These are phyloP conservation scores for Glycine soja DNA, from an alignment of 306 rosid genomes.

Conservation along the genomic window DNA sequence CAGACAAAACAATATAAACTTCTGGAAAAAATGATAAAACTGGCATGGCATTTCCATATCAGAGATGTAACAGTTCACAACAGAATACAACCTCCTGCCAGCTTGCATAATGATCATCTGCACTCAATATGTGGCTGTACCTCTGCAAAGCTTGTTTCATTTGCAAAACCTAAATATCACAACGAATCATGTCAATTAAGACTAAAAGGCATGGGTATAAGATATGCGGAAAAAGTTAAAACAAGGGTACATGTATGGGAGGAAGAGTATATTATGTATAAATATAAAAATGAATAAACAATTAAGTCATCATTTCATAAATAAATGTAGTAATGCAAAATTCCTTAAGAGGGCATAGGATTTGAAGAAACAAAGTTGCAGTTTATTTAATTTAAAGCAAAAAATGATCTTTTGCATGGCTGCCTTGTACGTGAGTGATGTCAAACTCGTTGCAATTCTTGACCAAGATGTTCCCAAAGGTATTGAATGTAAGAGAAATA, in stretches of 20 bases:
- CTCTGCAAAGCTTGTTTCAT: constrained; percentile 91
- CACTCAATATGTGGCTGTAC: constrained; percentile 85
- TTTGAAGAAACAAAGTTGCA: constrained; percentile 12
- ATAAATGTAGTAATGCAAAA: constrained; percentile 20
- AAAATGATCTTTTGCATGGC: constrained; percentile 20
- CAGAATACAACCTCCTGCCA: constrained; percentile 91
- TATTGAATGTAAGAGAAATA: not conserved
- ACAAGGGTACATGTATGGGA: constrained; percentile 1
- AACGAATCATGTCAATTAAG: constrained; percentile 48
- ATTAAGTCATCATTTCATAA: constrained; percentile 1
- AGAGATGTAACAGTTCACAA: constrained; percentile 29
- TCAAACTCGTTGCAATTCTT: constrained; percentile 27
- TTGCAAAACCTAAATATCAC: constrained; percentile 73
- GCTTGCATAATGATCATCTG: constrained; percentile 86
- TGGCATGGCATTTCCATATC: constrained; percentile 22
- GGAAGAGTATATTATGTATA: not conserved
- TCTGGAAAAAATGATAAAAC: constrained; percentile 24
- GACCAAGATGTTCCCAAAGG: constrained; percentile 24
- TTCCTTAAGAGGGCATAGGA: not conserved
- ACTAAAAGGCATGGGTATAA: constrained; percentile 23
- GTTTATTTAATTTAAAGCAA: constrained; percentile 28
- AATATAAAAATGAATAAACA: constrained; percentile 25
- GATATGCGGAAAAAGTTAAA: not conserved
- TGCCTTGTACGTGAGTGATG: constrained; percentile 6
- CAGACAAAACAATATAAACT: constrained; percentile 28